Conservation (phyloP, 306 rosid species). For the Cucumis hystrix region DNA sequence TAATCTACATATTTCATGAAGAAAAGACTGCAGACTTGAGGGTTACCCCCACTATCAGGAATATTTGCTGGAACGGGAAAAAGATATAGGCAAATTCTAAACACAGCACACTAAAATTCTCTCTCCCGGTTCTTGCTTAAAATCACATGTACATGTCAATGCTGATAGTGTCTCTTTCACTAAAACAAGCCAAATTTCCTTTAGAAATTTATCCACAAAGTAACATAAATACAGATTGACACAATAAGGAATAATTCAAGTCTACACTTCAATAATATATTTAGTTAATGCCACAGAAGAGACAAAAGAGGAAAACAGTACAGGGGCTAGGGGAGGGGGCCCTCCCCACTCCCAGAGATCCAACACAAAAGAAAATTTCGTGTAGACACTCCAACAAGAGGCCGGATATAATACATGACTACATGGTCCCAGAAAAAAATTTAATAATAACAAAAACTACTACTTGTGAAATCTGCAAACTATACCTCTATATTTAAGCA, state of each 20-base stretch:
- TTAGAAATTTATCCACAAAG: background rate
- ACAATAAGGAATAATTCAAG: background rate
- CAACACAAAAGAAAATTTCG: background rate
- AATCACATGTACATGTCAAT: background rate
- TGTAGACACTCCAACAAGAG: background rate
- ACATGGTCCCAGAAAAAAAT: background rate
- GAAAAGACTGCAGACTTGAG: conserved; percentile 2
- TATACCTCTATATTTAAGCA: background rate
- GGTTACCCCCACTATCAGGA: background rate
- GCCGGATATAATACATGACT: background rate
- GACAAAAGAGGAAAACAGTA: background rate
- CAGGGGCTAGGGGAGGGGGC: background rate
- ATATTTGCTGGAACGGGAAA: background rate
- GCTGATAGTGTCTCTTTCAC: background rate
- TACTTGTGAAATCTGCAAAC: background rate
- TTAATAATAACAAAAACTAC: no score
- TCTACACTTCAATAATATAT: background rate
- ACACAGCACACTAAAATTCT: background rate
- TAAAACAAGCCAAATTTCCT: background rate
- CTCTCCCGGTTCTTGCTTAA: background rate
- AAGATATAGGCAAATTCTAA: background rate
- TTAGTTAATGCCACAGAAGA: background rate
- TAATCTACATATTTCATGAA: background rate
- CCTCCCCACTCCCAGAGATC: background rate
- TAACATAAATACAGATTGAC: background rate